Percentiles rank a stretch among this genome's conserved stretches.
Evolutionary conservation across 345 rosid species (phyloP).

Genomic region (Durio zibethinus): DNA sequence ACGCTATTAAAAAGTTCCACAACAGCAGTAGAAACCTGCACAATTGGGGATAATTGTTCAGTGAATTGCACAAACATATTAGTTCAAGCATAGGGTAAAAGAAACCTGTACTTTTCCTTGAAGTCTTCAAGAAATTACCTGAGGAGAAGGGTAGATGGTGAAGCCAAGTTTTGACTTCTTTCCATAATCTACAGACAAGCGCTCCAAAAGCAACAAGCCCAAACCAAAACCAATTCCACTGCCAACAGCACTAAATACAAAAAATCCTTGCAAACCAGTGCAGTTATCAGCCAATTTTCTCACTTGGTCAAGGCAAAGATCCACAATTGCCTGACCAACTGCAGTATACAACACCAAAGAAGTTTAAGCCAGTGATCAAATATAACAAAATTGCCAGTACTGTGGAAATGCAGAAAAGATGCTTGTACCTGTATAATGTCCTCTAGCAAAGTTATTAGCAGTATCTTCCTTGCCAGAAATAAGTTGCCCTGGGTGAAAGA

Average conservation of each 20-base stretch:
- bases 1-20: constrained; percentile 87
- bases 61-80: too few species aligned
- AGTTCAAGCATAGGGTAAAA: constrained; percentile 5
- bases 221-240: constrained; percentile 89
- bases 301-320: constrained; percentile 73
- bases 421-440: constrained; percentile 72
- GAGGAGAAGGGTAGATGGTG: constrained; percentile 82
- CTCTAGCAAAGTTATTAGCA: constrained; percentile 91
- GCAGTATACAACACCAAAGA: constrained; percentile 25
- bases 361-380: not conserved
- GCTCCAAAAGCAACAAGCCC: constrained; percentile 75
- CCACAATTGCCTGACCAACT: constrained; percentile 88
- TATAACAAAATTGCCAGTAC: not conserved
- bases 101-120: not conserved
- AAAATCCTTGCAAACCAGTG: constrained; percentile 86
- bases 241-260: constrained; percentile 73
- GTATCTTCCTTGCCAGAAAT: constrained; percentile 92
- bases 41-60: not conserved
- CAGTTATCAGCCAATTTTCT: constrained; percentile 84
- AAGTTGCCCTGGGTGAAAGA: constrained; percentile 92
- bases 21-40: constrained; percentile 78
- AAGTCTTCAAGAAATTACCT: constrained; percentile 36
- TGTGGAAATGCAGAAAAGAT: constrained; percentile 6
- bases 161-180: constrained; percentile 86
- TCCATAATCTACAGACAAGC: constrained; percentile 83